Conservation (phyloP, 2,329 filamentous ascomycete species). For the Aspergillus thermomutatus region DNA sequence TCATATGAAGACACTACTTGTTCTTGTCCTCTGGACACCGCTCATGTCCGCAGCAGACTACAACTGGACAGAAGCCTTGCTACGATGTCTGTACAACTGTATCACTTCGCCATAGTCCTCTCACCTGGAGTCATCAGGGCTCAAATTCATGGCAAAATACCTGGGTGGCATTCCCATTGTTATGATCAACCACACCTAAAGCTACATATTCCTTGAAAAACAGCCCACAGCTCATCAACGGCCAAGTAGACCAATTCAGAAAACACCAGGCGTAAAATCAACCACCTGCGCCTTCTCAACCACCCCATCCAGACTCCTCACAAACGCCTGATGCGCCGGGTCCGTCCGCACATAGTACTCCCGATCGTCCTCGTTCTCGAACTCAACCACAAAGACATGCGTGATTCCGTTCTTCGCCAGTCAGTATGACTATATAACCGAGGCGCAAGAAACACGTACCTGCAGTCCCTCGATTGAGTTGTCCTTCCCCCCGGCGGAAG, state of each 20-base stretch:
- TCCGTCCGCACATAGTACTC: constrained; percentile 67
- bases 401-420: constrained; percentile 56
- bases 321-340: constrained; percentile 60
- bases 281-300: constrained; percentile 35
- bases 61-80: too few relatives aligned
- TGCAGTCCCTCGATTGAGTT: constrained; percentile 60
- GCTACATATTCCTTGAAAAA: neutral
- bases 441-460: constrained; percentile 40
- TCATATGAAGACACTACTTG: too few relatives aligned
- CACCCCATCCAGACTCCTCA: constrained; percentile 38
- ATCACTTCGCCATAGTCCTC: too few relatives aligned
- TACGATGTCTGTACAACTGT: too few relatives aligned
- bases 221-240: neutral
- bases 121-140: too few relatives aligned
- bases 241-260: constrained; percentile 11
- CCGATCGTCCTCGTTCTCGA: constrained; percentile 60
- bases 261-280: constrained; percentile 30
- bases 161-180: neutral
- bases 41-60: too few relatives aligned
- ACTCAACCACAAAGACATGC: constrained; percentile 68
- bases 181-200: neutral
- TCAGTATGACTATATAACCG: neutral
- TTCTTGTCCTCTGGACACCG: too few relatives aligned
- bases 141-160: neutral
- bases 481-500: constrained; percentile 57